Conservation (phyloP, 2,329 filamentous ascomycete genomes). For the Aureobasidium pullulans region DNA sequence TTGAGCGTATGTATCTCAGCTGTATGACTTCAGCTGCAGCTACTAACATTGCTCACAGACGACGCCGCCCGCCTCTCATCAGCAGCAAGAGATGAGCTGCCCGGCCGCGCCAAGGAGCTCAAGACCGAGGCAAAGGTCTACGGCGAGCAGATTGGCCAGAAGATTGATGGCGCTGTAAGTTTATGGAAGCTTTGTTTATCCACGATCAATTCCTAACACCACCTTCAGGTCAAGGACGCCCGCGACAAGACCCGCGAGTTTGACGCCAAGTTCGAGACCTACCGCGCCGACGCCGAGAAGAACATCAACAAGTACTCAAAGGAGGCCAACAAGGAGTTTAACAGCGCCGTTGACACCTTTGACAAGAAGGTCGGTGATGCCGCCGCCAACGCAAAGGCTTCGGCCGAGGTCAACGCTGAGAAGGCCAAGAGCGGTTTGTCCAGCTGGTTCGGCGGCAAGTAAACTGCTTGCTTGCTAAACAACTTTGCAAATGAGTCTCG, state of each 20-base stretch:
- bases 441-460: conserved; percentile 63
- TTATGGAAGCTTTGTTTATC: not conserved
- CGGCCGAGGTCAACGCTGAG: conserved; percentile 55
- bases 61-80: conserved; percentile 65
- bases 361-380: conserved; percentile 62
- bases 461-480: conserved; percentile 8
- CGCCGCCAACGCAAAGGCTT: conserved; percentile 2
- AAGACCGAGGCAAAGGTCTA: conserved; percentile 46
- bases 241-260: conserved; percentile 52
- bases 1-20: conserved; percentile 59
- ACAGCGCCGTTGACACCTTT: conserved; percentile 61
- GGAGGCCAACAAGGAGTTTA: conserved; percentile 50
- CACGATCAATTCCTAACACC: not conserved
- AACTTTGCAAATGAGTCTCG: not conserved
- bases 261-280: conserved; percentile 51
- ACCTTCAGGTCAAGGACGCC: conserved; percentile 23
- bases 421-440: conserved; percentile 80
- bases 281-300: conserved; percentile 50
- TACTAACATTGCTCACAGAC: conserved; percentile 49
- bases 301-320: conserved; percentile 56
- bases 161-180: conserved; percentile 60
- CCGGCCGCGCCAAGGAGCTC: conserved; percentile 53
- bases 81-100: conserved; percentile 59
- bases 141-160: conserved; percentile 45
- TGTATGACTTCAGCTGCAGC: not conserved